Evolutionary conservation across 75 land plant genomes (phyloP), one percentile per base, ranked within the genome.

Genomic region (Selaginella tamariscina): DNA sequence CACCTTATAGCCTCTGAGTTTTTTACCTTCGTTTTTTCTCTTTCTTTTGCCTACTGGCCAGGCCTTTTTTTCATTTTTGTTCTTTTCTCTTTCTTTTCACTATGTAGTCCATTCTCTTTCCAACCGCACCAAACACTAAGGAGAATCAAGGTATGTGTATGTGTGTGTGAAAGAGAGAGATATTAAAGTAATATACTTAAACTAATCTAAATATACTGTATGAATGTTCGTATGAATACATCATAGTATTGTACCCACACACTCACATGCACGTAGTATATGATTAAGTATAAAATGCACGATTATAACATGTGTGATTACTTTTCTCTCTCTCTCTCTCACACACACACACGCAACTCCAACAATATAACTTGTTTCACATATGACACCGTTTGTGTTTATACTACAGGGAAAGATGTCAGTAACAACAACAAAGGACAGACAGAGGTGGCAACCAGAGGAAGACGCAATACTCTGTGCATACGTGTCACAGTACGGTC

Each of bases 361-460:
- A n/a, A 5, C 49, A 39, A 39, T 39, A 15, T 39, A 5, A 5
- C 15, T 39, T 39, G 5, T 15, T 39, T 5, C 5, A 39, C 49
- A 39, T 5, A 39, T 39, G 49, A 15, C 15, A 15, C 11, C 49
- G 15, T 39, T 39, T 39, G 49, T 39, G n/a, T n/a, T 39, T 39
- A 39, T 15, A 5, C 49, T 39, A 5, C 15, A 5, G 15, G 49
- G 49, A 39, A 5, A 5, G 5, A 39, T 39, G 49, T 5, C 5
- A 39, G 15, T 39, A 15, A 5, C 49, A 39, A 39, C 49, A 39
- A 39, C 49, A 15, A 87, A 82, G 69, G 90, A 87, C 56, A 74
- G 90, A 75, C 88, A 87, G 65, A 75, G 90, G 23, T 87, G 90
- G 90, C 71, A 69, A 32, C 28, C 85, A 80, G 90, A 87, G 67